These are phyloP conservation scores for Geranomyces variabilis DNA, from an alignment of 192 early-diverging fungal genomes.

Conservation along the genomic window DNA sequence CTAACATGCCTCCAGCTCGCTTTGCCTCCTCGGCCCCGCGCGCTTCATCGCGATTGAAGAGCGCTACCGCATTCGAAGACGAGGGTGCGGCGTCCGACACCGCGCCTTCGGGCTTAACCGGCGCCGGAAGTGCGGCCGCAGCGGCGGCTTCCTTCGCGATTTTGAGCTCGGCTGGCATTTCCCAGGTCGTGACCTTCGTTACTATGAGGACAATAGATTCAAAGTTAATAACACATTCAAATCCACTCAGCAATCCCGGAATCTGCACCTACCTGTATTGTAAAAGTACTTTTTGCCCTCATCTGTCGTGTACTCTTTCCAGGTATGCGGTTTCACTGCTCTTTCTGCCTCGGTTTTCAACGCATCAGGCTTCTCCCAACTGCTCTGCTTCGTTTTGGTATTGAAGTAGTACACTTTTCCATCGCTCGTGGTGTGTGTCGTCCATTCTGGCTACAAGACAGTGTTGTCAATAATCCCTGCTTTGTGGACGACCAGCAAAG, in stretches of 20 bases:
- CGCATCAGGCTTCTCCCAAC: slow-evolving; percentile 95
- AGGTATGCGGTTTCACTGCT: slow-evolving; percentile 64
- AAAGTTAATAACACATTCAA: no score
- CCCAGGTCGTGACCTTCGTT: slow-evolving; percentile 83
- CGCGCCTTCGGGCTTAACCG: no score
- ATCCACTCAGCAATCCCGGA: no score
- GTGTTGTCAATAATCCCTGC: no score
- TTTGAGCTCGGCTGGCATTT: slow-evolving; percentile 77
- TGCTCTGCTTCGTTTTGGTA: slow-evolving; percentile 70
- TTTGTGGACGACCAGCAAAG: not conserved
- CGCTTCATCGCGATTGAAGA: no score
- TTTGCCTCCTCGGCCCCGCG: no score
- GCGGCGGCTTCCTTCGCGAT: slow-evolving; percentile 23
- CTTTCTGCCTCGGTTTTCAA: slow-evolving; percentile 75
- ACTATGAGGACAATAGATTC: no score
- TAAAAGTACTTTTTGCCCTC: slow-evolving; percentile 84
- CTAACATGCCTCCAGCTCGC: no score
- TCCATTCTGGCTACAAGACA: slow-evolving; percentile 58
- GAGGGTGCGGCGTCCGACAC: no score
- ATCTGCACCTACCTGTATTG: slow-evolving; percentile 56
- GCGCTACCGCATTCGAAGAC: no score
- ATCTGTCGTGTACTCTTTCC: slow-evolving; percentile 86
- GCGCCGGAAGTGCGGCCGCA: not conserved
- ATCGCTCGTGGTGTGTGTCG: slow-evolving; percentile 73
- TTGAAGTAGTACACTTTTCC: slow-evolving; percentile 90